Conservation (phyloP, 257 asterid genomes). For the Cinchona pubescens region DNA sequence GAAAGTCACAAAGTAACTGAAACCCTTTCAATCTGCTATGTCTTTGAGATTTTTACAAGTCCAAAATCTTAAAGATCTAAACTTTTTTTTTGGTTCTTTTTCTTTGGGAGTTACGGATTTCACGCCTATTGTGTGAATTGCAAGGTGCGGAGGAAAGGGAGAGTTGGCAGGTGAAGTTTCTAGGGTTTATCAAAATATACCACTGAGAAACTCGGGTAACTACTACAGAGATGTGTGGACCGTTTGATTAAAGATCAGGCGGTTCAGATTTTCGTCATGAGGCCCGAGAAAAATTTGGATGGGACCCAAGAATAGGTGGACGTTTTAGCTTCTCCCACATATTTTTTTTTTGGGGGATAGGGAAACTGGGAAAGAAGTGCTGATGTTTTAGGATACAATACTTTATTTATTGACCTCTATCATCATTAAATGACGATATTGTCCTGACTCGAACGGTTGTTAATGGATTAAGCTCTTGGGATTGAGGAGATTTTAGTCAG, state of each 20-base stretch:
- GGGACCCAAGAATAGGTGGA: slow-evolving; percentile 11
- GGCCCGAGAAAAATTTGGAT: neutral
- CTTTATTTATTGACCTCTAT: neutral
- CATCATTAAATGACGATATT: neutral
- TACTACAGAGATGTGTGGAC: neutral
- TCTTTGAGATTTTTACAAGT: neutral
- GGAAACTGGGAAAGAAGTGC: too few species aligned
- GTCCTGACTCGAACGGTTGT: neutral
- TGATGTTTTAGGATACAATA: slow-evolving; percentile 4
- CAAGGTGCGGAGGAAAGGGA: neutral
- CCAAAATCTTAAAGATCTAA: slow-evolving; percentile 10
- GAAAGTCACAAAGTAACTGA: neutral
- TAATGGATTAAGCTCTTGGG: neutral
- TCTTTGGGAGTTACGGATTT: neutral
- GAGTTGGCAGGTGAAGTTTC: slow-evolving; percentile 7
- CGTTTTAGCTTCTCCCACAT: slow-evolving; percentile 1
- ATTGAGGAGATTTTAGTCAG: neutral
- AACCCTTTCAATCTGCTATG: slow-evolving; percentile 10
- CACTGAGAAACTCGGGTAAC: neutral
- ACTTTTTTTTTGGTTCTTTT: neutral
- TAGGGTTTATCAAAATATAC: slow-evolving; percentile 18
- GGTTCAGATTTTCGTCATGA: neutral
- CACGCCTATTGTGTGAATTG: neutral
- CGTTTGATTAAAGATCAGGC: slow-evolving; percentile 8
- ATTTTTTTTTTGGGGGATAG: neutral